Conservation (phyloP, 495 filamentous ascomycete species). For the Aspergillus ostianus region DNA sequence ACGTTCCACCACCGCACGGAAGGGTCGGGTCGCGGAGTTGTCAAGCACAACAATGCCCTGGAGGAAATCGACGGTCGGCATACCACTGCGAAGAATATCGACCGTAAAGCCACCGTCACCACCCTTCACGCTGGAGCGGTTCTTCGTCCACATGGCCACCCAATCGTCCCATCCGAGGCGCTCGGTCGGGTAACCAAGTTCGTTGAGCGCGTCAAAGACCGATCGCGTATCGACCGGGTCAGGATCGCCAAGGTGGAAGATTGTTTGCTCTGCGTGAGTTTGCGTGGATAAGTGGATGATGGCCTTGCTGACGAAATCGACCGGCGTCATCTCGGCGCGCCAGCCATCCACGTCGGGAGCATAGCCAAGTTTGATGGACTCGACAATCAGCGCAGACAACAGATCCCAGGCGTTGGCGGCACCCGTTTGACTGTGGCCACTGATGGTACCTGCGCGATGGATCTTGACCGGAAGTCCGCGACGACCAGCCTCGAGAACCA, state of each 20-base stretch:
- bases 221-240: constrained; percentile 53
- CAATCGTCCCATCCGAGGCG: constrained; percentile 60
- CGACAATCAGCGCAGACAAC: constrained; percentile 62
- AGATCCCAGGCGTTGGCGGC: constrained; percentile 69
- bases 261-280: constrained; percentile 47
- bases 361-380: constrained; percentile 62
- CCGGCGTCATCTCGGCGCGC: constrained; percentile 71
- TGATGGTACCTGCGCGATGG: constrained; percentile 62
- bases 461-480: constrained; percentile 61
- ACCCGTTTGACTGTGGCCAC: constrained; percentile 60
- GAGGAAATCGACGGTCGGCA: constrained; percentile 63
- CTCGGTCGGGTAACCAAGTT: constrained; percentile 63
- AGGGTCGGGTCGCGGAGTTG: constrained; percentile 54
- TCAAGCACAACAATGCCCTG: constrained; percentile 59
- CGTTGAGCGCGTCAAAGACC: constrained; percentile 54
- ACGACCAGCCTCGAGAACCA: constrained; percentile 59
- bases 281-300: constrained; percentile 60
- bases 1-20: constrained; percentile 54
- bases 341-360: constrained; percentile 63
- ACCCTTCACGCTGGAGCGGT: constrained; percentile 53
- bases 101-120: constrained; percentile 60
- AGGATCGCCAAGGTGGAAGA: constrained; percentile 69
- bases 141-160: constrained; percentile 60
- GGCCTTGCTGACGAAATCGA: constrained; percentile 65
- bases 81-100: constrained; percentile 54